Evolutionary conservation across 1,284 basidiomycete genomes (phyloP), one percentile per base, ranked within the genome.

Genomic region (Macrocybe sp.): DNA sequence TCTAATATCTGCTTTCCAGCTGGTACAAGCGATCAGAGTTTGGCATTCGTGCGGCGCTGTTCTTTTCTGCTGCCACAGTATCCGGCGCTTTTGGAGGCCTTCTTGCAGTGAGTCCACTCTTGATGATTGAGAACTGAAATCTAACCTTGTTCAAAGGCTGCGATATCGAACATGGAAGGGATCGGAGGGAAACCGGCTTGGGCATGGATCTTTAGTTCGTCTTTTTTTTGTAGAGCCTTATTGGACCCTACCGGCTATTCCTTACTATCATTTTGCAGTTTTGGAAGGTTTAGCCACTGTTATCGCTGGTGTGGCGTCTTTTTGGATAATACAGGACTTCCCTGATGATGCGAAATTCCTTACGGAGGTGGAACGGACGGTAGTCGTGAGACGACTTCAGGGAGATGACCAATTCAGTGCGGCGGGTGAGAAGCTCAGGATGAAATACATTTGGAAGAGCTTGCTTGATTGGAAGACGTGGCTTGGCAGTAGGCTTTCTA

Each of bases 321-420:
- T 82, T 70, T 90, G 78, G 75, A 78, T 89, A 55, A 79, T 89
- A 52, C 80, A 85, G 59, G 89, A 91, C 64, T 91, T 91, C 68
- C 88, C 87, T 4, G 85, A 89, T 58, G 85, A 79, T 0, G 88
- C 88, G 38, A 86, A 76, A 55, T 89, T 89, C 69, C 72, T 92
- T 12, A 76, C 72, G 28, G 82, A 85, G 53, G 70, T 67, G 2
- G 89, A 92, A 66, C 71, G 85, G 22, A 82, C 78, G 2, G 73
- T 84, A 30, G 74, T 90, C 44, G 73, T 89, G 48, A 72, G 78
- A 12, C 70, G 85, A 14, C 70, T 89, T 33, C 83, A 88, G 62
- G 63, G 64, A n/a, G 85, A 89, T 59, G 76, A 80, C 57, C 84
- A 84, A 59, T 85, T 81, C 61, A 84, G 83, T 58, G 86, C 85